A percentile compares a stretch with the other conserved stretches of the same genome.
phyloP scores from a whole-genome alignment of 495 filamentous ascomycete genomes.

The Podospora pseudopauciseta region DNA sequence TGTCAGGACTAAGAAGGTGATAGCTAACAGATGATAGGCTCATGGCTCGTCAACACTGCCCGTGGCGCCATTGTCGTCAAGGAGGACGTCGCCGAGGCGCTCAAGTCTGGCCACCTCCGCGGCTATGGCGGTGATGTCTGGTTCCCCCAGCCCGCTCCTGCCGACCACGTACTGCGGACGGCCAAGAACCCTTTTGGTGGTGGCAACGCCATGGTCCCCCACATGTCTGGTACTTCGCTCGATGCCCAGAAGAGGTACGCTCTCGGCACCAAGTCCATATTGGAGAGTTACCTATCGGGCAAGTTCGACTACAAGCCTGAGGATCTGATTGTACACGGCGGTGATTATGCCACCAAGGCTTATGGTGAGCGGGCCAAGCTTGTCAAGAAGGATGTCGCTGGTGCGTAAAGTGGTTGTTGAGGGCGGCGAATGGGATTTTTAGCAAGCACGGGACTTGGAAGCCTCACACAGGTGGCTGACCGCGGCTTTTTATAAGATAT shows the following conservation, averaged over 20 bases:
- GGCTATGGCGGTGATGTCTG: conserved; percentile 95
- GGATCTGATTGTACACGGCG: conserved; percentile 88
- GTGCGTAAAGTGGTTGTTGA: not conserved
- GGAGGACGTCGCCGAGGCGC: conserved; percentile 93
- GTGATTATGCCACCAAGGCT: conserved; percentile 93
- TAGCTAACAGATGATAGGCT: conserved; percentile 45
- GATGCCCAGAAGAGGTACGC: conserved; percentile 97
- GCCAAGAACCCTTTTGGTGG: conserved; percentile 93
- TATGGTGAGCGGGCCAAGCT: conserved; percentile 75
- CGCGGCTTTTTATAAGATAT: not conserved
- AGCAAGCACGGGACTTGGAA: not conserved
- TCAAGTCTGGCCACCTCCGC: conserved; percentile 89
- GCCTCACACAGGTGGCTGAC: not conserved
- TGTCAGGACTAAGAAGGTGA: conserved; percentile 12
- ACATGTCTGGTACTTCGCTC: conserved; percentile 96
- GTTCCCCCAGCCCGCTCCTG: conserved; percentile 83
- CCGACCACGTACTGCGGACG: conserved; percentile 89
- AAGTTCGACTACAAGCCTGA: conserved; percentile 80
- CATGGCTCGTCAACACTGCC: conserved; percentile 97
- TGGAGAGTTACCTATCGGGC: conserved; percentile 86
- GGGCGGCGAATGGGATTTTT: not conserved
- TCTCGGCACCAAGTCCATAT: conserved; percentile 79
- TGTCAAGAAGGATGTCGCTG: not conserved
- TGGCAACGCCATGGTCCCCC: conserved; percentile 96
- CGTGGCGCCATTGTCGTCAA: conserved; percentile 99